Evolutionary conservation across 495 filamentous ascomycete species (phyloP).

Genomic region (Aspergillus cristatus): DNA sequence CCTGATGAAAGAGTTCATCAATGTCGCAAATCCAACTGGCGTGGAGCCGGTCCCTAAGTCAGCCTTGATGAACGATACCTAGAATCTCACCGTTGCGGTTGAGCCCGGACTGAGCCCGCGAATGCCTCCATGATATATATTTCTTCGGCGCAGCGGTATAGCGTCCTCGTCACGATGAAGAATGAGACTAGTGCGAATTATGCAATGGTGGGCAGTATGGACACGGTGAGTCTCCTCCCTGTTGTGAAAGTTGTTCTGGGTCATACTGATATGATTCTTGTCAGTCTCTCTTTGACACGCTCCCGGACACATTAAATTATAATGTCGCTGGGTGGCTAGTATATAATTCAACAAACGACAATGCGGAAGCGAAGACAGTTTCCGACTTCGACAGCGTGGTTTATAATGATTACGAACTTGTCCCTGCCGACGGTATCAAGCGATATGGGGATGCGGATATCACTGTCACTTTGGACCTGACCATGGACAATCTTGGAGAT

Average conservation of each 20-base stretch:
- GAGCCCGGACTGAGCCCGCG: slow-evolving; percentile 43
- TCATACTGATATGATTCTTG: no score
- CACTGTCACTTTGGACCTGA: slow-evolving; percentile 50
- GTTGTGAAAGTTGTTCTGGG: no score
- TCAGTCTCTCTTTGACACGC: slow-evolving; percentile 62
- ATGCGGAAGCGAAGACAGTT: slow-evolving; percentile 43
- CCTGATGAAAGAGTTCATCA: slow-evolving; percentile 35
- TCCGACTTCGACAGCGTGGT: slow-evolving; percentile 51
- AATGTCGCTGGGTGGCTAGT: slow-evolving; percentile 72
- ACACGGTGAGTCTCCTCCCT: slow-evolving; percentile 40
- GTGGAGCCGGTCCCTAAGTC: slow-evolving; percentile 53
- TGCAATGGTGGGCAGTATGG: slow-evolving; percentile 43
- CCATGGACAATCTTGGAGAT: slow-evolving; percentile 66
- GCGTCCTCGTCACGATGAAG: slow-evolving; percentile 49
- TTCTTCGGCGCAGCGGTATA: slow-evolving; percentile 57
- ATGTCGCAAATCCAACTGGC: slow-evolving; percentile 1
- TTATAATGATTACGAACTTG: slow-evolving; percentile 60
- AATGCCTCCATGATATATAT: slow-evolving; percentile 46
- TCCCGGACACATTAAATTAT: slow-evolving; percentile 55
- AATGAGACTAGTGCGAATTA: slow-evolving; percentile 29
- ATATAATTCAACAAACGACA: slow-evolving; percentile 46
- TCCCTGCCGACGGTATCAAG: slow-evolving; percentile 51
- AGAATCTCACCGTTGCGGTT: slow-evolving; percentile 25
- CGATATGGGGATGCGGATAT: slow-evolving; percentile 50
- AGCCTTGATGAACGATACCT: slow-evolving; percentile 56